Percentiles rank a stretch among this genome's conserved stretches.
These are phyloP conservation scores for Dipteronia sinensis DNA, from an alignment of 345 rosid genomes.

Conservation along the genomic window DNA sequence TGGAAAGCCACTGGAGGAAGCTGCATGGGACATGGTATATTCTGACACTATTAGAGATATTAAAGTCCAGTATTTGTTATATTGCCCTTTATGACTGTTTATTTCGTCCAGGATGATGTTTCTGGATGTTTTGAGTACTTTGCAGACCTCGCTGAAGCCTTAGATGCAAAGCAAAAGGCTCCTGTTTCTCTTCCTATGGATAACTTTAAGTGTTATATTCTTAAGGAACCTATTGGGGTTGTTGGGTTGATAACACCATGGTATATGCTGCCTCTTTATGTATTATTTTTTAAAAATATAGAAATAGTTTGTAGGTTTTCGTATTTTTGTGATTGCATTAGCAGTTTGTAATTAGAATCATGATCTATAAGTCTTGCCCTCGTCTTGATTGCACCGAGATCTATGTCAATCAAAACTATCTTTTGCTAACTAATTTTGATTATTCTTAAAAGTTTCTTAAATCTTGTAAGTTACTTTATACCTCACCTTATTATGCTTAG, in stretches of 20 bases:
- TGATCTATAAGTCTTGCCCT: background rate
- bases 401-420: background rate
- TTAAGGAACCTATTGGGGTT: conserved; percentile 93
- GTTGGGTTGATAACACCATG: conserved; percentile 97
- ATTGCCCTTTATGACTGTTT: conserved; percentile 25
- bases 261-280: conserved; percentile 39
- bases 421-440: background rate
- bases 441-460: background rate
- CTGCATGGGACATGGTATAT: conserved; percentile 87
- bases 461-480: background rate
- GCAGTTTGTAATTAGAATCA: background rate
- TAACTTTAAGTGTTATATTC: conserved; percentile 70
- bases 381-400: background rate
- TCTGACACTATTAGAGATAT: conserved; percentile 3
- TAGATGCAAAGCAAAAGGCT: conserved; percentile 87
- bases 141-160: conserved; percentile 93
- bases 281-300: no score
- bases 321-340: no score
- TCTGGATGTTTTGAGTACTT: conserved; percentile 95
- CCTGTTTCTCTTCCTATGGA: conserved; percentile 87
- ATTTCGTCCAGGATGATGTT: conserved; percentile 83
- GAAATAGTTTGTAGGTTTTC: no score
- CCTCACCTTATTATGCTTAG: background rate
- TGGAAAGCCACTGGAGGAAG: conserved; percentile 95
- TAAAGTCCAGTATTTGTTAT: conserved; percentile 3